Percentiles rank a stretch among this genome's conserved stretches.
Evolutionary conservation across 306 rosid genomes (phyloP).

Genomic region (Mimosa bimucronata): DNA sequence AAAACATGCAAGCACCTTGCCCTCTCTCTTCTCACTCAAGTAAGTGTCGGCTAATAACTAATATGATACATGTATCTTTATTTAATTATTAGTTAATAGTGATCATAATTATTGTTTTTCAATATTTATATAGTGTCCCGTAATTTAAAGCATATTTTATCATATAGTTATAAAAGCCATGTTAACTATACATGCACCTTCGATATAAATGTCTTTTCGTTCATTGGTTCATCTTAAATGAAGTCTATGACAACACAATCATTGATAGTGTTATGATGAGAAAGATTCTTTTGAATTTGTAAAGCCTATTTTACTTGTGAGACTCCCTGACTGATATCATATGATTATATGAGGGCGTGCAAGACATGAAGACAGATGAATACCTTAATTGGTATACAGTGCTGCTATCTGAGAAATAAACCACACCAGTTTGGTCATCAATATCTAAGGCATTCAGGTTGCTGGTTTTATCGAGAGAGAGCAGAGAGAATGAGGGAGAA

Average conservation of each 20-base stretch:
- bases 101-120: not conserved
- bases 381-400: conserved; percentile 53
- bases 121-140: not conserved
- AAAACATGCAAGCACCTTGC: not conserved
- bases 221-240: too few relatives aligned
- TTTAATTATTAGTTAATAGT: not conserved
- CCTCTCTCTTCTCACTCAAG: too few relatives aligned
- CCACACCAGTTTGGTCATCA: not conserved
- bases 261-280: too few relatives aligned
- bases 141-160: not conserved
- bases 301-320: not conserved
- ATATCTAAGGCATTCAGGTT: not conserved
- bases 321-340: too few relatives aligned
- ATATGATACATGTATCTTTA: not conserved
- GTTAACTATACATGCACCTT: not conserved
- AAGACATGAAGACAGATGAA: not conserved
- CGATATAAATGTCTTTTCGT: not conserved
- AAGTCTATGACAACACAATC: not conserved
- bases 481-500: too few relatives aligned
- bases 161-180: not conserved
- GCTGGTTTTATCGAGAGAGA: too few relatives aligned
- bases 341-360: not conserved
- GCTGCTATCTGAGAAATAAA: conserved; percentile 34
- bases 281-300: too few relatives aligned
- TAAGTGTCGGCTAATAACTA: too few relatives aligned